These are phyloP conservation scores for Raffaelea deltoideospora DNA, from an alignment of 2,329 filamentous ascomycete species.

Conservation along the genomic window DNA sequence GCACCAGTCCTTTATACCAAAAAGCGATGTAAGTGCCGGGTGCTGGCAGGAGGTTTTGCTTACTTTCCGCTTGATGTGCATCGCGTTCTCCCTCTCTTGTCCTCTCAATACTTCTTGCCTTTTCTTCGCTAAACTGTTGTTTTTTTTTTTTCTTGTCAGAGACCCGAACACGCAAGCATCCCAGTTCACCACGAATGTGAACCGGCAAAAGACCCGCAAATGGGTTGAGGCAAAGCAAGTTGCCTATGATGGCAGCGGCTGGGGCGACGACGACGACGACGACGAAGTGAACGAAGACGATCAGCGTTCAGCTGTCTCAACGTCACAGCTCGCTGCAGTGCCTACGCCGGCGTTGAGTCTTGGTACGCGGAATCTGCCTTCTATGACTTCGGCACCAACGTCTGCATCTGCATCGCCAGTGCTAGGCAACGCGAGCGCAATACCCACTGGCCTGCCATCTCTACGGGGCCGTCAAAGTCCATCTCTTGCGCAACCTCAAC, in stretches of 20 bases:
- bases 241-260: conserved; percentile 86
- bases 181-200: conserved; percentile 69
- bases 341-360: too few relatives aligned
- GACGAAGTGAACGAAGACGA: conserved; percentile 38
- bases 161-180: conserved; percentile 10
- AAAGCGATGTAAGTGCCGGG: conserved; percentile 11
- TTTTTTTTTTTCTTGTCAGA: too few relatives aligned
- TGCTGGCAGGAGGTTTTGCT: background rate
- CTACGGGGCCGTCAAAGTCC: too few relatives aligned
- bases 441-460: too few relatives aligned
- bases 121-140: conserved; percentile 1
- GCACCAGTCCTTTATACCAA: conserved; percentile 14
- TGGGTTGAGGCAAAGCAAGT: conserved; percentile 83
- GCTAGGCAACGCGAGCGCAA: too few relatives aligned
- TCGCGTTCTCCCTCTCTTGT: background rate
- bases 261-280: conserved; percentile 61
- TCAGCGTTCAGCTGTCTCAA: too few relatives aligned
- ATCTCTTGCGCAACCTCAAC: too few relatives aligned
- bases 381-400: too few relatives aligned
- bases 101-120: background rate
- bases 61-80: background rate
- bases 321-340: too few relatives aligned
- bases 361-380: too few relatives aligned
- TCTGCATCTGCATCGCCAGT: too few relatives aligned
- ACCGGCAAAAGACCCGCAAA: conserved; percentile 80